Conservation (phyloP, 1,139 yeast genomes). For the Nakaseomyces kungkrabaensis region DNA sequence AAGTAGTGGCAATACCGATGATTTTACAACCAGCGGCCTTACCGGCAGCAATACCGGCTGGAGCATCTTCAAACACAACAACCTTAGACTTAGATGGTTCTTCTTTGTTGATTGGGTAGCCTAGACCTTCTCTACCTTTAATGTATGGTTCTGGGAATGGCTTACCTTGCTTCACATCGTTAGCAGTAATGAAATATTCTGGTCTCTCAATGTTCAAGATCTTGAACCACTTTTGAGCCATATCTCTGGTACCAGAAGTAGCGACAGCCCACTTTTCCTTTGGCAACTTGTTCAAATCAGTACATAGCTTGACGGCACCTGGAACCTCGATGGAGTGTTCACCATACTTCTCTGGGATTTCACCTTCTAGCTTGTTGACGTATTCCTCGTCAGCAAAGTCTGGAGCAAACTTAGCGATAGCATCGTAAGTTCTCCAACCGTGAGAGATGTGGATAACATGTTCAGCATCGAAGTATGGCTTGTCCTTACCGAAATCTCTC, state of each 20-base stretch:
- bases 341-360: conserved; percentile 64
- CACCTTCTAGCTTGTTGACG: conserved; percentile 60
- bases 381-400: conserved; percentile 59
- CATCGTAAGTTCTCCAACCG: conserved; percentile 77
- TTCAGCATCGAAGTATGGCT: conserved; percentile 62
- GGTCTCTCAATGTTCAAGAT: conserved; percentile 56
- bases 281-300: conserved; percentile 29
- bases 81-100: conserved; percentile 34
- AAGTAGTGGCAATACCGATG: conserved; percentile 76
- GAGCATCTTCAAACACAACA: conserved; percentile 76
- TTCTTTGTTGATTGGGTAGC: conserved; percentile 36
- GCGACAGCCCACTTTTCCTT: conserved; percentile 70
- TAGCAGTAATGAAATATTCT: conserved; percentile 69
- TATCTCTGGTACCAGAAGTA: conserved; percentile 68
- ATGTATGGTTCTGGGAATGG: conserved; percentile 80
- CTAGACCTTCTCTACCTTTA: conserved; percentile 50
- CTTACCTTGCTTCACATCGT: conserved; percentile 65
- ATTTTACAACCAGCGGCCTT: conserved; percentile 76
- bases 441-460: conserved; percentile 66
- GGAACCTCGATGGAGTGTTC: conserved; percentile 63
- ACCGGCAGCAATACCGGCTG: conserved; percentile 81
- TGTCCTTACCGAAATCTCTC: conserved; percentile 59
- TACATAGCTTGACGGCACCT: conserved; percentile 56
- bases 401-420: conserved; percentile 64
- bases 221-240: conserved; percentile 73